Percentiles rank a stretch among this genome's conserved stretches.
phyloP scores from a whole-genome alignment of 192 early-diverging fungal genomes.

The Coemansia sp. region DNA sequence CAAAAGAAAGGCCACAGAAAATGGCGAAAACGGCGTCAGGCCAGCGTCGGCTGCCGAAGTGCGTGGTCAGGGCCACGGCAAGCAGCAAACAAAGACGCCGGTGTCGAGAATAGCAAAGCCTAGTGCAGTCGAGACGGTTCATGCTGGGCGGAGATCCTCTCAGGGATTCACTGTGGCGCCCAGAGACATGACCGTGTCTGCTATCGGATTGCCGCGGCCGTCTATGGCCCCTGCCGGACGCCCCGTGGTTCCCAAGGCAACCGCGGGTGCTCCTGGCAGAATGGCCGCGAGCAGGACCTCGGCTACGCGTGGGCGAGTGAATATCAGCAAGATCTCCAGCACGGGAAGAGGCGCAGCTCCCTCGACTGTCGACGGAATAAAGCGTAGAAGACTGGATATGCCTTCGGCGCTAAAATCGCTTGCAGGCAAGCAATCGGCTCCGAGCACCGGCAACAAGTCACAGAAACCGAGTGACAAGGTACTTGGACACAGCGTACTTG shows the following conservation, averaged over 20 bases:
- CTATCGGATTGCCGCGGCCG: too few relatives aligned
- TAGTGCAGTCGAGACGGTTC: constrained; percentile 10
- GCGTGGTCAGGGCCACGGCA: neutral
- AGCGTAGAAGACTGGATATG: constrained; percentile 2
- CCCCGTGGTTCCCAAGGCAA: too few relatives aligned
- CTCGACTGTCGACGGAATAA: constrained; percentile 1
- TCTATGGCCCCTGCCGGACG: too few relatives aligned
- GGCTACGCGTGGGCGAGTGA: constrained; percentile 24
- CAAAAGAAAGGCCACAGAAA: constrained; percentile 28
- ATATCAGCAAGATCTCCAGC: constrained; percentile 4
- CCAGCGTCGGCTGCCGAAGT: neutral
- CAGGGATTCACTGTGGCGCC: constrained; percentile 40
- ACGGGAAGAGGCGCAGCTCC: too few relatives aligned
- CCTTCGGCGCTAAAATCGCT: neutral
- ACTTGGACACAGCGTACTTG: neutral
- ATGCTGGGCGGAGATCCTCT: constrained; percentile 35
- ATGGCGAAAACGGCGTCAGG: neutral
- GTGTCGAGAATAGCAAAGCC: constrained; percentile 1
- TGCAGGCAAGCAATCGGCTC: neutral
- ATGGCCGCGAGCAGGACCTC: constrained; percentile 27
- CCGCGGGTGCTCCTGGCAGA: constrained; percentile 18
- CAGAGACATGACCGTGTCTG: too few relatives aligned
- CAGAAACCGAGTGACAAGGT: neutral
- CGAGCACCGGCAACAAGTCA: too few relatives aligned
- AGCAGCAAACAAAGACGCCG: constrained; percentile 15